Conservation (phyloP, 2,329 filamentous ascomycete genomes). For the Diaporthe sp. region DNA sequence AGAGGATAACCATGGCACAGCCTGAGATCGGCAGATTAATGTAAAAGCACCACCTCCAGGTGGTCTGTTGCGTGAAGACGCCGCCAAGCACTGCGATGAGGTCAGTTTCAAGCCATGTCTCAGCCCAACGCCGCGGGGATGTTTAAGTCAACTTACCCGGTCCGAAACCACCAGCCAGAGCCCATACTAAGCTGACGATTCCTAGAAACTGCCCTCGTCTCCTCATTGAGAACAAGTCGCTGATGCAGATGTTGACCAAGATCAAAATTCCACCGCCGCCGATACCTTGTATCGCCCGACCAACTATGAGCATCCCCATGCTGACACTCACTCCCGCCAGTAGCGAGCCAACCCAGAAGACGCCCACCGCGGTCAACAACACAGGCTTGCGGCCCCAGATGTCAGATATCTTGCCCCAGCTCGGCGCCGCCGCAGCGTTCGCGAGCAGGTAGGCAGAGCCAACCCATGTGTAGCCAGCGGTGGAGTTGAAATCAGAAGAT, state of each 20-base stretch:
- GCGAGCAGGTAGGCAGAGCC: conserved; percentile 81
- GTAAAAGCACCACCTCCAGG: conserved; percentile 72
- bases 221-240: conserved; percentile 66
- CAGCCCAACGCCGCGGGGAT: not conserved
- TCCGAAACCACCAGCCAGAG: conserved; percentile 74
- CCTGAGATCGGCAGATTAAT: conserved; percentile 65
- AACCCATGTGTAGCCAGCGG: conserved; percentile 82
- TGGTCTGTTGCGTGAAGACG: conserved; percentile 72
- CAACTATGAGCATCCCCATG: conserved; percentile 63
- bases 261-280: conserved; percentile 66
- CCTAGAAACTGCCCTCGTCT: conserved; percentile 46
- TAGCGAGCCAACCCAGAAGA: conserved; percentile 68
- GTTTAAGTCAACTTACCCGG: conserved; percentile 58
- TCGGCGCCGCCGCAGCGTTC: conserved; percentile 75
- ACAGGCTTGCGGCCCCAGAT: conserved; percentile 71
- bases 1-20: conserved; percentile 68
- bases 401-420: conserved; percentile 77
- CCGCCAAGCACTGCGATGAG: conserved; percentile 63
- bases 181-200: conserved; percentile 77
- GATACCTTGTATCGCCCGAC: conserved; percentile 64
- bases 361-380: conserved; percentile 59
- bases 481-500: conserved; percentile 69
- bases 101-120: conserved; percentile 25
- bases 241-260: conserved; percentile 67
- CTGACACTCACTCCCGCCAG: conserved; percentile 61